These are phyloP conservation scores for Earliella scabrosa DNA, from an alignment of 1,284 basidiomycete genomes.

Conservation along the genomic window DNA sequence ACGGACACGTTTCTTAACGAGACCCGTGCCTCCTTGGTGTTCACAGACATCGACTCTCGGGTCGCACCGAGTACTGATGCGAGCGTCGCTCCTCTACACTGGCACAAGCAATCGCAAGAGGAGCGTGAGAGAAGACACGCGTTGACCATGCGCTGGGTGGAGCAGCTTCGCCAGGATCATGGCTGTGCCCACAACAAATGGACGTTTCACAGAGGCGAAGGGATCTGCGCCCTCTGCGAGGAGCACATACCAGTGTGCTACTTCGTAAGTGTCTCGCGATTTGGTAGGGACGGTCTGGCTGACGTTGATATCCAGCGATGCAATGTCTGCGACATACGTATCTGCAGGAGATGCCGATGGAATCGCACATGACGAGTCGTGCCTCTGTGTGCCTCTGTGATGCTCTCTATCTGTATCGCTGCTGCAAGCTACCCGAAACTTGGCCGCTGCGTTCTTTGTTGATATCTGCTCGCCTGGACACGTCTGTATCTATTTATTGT, in stretches of 20 bases:
- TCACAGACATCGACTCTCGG: not conserved
- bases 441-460: not conserved
- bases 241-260: conserved; percentile 35
- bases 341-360: conserved; percentile 37
- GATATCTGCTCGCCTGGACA: not conserved
- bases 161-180: conserved; percentile 40
- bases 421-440: too few relatives aligned
- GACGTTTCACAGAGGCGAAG: conserved; percentile 33
- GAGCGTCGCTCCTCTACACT: not conserved
- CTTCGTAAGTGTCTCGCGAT: conserved; percentile 35
- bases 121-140: conserved; percentile 12
- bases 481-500: not conserved
- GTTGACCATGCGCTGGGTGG: conserved; percentile 37
- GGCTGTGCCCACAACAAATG: conserved; percentile 39
- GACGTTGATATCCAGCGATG: conserved; percentile 36
- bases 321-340: conserved; percentile 34
- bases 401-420: too few relatives aligned
- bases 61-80: not conserved
- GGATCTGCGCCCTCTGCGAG: conserved; percentile 39
- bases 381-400: too few relatives aligned
- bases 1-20: not conserved
- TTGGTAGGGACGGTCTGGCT: not conserved
- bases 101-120: not conserved
- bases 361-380: conserved; percentile 33
- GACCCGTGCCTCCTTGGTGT: not conserved